phyloP scores from a whole-genome alignment of 352 stramenopile species.

The Globisporangium emineosum region DNA sequence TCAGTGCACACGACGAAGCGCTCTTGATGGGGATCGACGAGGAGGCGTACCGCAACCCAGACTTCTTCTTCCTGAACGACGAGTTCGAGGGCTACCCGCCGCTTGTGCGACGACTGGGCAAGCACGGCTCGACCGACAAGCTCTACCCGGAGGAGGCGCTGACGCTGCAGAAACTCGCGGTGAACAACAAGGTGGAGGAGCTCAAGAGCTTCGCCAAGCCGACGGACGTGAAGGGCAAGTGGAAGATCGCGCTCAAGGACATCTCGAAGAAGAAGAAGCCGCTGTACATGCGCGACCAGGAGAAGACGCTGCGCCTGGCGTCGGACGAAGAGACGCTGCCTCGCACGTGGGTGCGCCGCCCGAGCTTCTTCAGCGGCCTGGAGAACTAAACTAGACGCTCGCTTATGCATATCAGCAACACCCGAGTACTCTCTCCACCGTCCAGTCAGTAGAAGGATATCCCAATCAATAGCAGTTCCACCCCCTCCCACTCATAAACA shows the following conservation, averaged over 20 bases:
- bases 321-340: conserved; percentile 73
- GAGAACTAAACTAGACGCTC: conserved; percentile 31
- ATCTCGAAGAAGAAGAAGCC: conserved; percentile 80
- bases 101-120: conserved; percentile 73
- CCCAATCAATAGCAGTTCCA: conserved; percentile 5
- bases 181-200: conserved; percentile 66
- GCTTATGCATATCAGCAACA: neutral
- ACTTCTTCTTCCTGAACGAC: conserved; percentile 86
- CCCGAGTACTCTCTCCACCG: neutral
- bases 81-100: conserved; percentile 79
- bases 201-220: conserved; percentile 81
- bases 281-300: conserved; percentile 61
- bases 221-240: conserved; percentile 52
- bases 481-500: conserved; percentile 4
- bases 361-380: conserved; percentile 68
- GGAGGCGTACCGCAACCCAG: conserved; percentile 73
- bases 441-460: conserved; percentile 15
- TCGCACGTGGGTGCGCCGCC: conserved; percentile 79
- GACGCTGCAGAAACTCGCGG: conserved; percentile 64
- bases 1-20: conserved; percentile 55
- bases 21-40: conserved; percentile 59
- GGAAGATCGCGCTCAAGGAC: conserved; percentile 80
- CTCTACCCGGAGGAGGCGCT: conserved; percentile 76
- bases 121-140: conserved; percentile 80
- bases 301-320: conserved; percentile 57